Conservation (phyloP, 202 grass and related monocot genomes). For the Cymbopogon flexuosus region DNA sequence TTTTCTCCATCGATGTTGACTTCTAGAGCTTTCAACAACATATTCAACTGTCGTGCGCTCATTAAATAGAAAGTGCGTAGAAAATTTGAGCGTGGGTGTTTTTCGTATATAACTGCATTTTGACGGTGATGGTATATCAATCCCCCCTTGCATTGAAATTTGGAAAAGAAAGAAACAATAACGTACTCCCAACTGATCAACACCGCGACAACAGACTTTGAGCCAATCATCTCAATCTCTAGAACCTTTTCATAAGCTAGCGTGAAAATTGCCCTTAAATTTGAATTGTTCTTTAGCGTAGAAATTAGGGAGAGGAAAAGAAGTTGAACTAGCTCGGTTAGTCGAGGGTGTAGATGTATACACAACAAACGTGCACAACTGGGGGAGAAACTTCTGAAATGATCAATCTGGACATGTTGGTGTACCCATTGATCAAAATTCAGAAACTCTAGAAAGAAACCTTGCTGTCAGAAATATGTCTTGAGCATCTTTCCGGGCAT, state of each 20-base stretch:
- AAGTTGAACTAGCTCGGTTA: background rate
- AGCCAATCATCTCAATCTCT: conserved; percentile 4
- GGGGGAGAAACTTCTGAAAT: conserved; percentile 18
- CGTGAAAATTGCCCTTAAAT: background rate
- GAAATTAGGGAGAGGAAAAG: background rate
- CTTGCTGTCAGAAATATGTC: background rate
- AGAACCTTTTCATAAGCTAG: too few relatives aligned
- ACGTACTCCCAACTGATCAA: background rate
- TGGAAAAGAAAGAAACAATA: background rate
- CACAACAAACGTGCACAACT: background rate
- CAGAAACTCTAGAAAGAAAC: background rate
- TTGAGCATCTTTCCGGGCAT: conserved; percentile 2
- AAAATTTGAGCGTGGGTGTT: background rate
- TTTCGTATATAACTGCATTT: background rate
- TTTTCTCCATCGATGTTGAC: background rate
- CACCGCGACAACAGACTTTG: too few relatives aligned
- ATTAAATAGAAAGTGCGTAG: too few relatives aligned
- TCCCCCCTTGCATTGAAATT: background rate
- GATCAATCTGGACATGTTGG: background rate
- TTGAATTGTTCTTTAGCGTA: background rate
- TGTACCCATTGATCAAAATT: background rate
- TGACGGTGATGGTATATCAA: background rate
- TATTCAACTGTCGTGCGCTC: background rate
- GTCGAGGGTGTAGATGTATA: background rate
- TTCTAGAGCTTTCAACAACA: background rate